Evolutionary conservation across 202 grass and related monocot species (phyloP).

Genomic region (Saccharum hybrid): DNA sequence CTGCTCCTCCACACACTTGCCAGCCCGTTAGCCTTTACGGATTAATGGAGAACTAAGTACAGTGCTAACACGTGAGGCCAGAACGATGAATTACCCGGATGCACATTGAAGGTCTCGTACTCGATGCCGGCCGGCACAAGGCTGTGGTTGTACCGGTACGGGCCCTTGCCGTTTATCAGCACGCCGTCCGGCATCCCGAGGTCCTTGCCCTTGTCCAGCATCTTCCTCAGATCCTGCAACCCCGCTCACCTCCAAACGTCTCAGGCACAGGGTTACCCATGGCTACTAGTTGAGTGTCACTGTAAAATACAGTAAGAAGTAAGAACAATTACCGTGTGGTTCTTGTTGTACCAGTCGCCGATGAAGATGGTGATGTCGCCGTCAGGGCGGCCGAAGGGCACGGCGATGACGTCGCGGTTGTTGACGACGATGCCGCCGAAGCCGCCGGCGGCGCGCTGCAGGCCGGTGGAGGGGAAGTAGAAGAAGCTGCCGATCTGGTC

Average conservation of each 20-base stretch:
- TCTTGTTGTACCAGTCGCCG: constrained; percentile 83
- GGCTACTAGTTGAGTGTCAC: no score
- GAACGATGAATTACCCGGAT: constrained; percentile 55
- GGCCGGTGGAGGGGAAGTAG: constrained; percentile 71
- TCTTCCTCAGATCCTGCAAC: constrained; percentile 80
- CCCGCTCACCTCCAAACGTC: neutral
- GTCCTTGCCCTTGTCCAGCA: constrained; percentile 68
- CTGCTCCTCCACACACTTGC: constrained; percentile 4
- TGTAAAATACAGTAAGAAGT: neutral
- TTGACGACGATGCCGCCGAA: constrained; percentile 69
- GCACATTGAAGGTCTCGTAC: constrained; percentile 76
- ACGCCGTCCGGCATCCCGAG: constrained; percentile 81
- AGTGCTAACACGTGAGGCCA: neutral
- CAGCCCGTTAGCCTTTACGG: neutral
- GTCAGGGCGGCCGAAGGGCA: constrained; percentile 68
- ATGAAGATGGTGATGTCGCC: constrained; percentile 74
- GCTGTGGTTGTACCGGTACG: constrained; percentile 72
- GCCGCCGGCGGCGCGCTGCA: constrained; percentile 73
- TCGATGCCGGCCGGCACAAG: constrained; percentile 75
- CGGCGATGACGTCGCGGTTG: constrained; percentile 74
- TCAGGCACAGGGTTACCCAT: neutral
- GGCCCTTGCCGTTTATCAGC: constrained; percentile 80
- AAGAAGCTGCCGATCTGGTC: constrained; percentile 97
- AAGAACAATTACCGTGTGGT: constrained; percentile 55
- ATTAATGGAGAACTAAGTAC: neutral